These are phyloP conservation scores for Hanseniaspora thailandica DNA, from an alignment of 805 yeast genomes.

Conservation along the genomic window DNA sequence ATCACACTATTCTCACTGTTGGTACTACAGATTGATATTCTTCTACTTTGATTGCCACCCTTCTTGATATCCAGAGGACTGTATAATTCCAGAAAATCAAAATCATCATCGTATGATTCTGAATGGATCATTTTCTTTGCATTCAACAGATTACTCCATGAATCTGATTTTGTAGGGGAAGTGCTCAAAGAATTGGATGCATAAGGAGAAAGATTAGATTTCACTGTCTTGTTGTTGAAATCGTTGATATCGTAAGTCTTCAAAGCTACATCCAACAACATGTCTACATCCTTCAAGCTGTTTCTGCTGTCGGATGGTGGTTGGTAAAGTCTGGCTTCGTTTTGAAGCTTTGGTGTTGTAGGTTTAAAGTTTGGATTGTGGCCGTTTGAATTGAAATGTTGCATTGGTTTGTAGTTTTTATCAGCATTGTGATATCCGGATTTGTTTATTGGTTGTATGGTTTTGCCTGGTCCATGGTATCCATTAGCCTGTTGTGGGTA, in stretches of 20 bases:
- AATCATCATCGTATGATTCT: background rate
- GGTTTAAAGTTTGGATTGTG: background rate
- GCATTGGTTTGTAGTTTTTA: too few relatives aligned
- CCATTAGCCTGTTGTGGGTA: background rate
- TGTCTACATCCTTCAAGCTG: background rate
- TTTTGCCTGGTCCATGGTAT: too few relatives aligned
- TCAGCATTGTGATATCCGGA: background rate
- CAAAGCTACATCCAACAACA: slow-evolving; percentile 2
- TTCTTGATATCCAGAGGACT: background rate
- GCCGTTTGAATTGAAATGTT: background rate
- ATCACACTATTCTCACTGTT: background rate
- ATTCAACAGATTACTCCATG: background rate
- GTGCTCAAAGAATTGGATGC: background rate
- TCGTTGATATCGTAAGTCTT: background rate
- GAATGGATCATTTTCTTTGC: background rate
- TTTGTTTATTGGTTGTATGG: background rate
- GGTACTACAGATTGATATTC: background rate
- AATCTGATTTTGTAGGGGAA: background rate
- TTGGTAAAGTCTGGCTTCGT: too few relatives aligned
- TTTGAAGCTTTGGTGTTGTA: background rate
- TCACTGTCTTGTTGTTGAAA: background rate
- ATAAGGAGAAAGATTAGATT: background rate
- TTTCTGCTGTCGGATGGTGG: background rate
- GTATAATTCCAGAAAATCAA: background rate
- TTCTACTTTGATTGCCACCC: background rate